Percentiles rank a stretch among this genome's conserved stretches.
These are phyloP conservation scores for Syncephalastrum monosporum DNA, from an alignment of 371 early-diverging fungal species.

Conservation along the genomic window DNA sequence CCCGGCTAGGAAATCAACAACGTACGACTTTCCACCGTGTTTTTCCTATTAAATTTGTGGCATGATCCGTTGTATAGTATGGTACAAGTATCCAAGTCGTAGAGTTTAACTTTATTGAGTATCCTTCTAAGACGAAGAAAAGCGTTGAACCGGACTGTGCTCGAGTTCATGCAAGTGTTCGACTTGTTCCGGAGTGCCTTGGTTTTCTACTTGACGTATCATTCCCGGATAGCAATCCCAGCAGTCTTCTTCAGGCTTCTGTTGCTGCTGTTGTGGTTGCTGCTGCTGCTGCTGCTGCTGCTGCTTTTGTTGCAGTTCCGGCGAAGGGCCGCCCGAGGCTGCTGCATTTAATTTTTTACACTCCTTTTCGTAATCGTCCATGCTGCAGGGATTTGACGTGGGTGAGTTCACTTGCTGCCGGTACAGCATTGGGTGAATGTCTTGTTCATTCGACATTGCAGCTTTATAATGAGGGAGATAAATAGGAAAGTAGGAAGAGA, in stretches of 20 bases:
- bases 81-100: too few species aligned
- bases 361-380: not conserved
- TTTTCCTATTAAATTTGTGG: too few species aligned
- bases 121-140: too few species aligned
- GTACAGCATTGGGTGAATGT: conserved; percentile 19
- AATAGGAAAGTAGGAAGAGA: not conserved
- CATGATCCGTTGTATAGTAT: too few species aligned
- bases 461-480: not conserved
- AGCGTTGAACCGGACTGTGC: conserved; percentile 4
- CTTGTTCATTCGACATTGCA: not conserved
- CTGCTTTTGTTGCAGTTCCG: not conserved
- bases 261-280: not conserved
- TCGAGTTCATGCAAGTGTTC: conserved; percentile 39
- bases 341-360: not conserved
- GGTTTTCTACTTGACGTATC: conserved; percentile 44
- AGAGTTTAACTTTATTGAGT: too few species aligned
- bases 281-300: not conserved
- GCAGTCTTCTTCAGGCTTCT: conserved; percentile 6
- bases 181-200: conserved; percentile 43
- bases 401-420: conserved; percentile 15
- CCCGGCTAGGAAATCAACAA: too few species aligned
- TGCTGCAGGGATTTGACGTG: not conserved
- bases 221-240: conserved; percentile 51
- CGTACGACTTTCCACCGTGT: too few species aligned
- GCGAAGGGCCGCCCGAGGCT: too few species aligned